Conservation (phyloP, 129 eudicot species). For the Lactuca sativa region DNA sequence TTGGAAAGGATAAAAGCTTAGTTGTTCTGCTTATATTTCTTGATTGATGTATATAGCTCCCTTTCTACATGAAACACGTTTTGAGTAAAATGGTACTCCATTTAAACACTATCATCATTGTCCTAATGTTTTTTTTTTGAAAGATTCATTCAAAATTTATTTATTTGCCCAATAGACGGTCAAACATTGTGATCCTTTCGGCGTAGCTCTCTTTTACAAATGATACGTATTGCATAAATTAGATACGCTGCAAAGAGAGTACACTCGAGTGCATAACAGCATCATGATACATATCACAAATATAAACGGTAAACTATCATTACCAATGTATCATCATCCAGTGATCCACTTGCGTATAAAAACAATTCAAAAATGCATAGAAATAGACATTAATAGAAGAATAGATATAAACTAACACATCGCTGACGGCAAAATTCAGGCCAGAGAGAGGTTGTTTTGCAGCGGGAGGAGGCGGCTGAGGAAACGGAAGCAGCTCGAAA, state of each 20-base stretch:
- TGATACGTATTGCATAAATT: not conserved
- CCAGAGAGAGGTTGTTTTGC: slow-evolving; percentile 60
- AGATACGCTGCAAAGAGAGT: not conserved
- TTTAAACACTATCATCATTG: not conserved
- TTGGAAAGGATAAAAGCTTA: slow-evolving; percentile 10
- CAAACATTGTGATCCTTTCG: not conserved
- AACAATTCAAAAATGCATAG: not conserved
- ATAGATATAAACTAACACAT: slow-evolving; percentile 52
- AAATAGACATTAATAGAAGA: not conserved
- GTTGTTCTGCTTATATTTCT: slow-evolving; percentile 17
- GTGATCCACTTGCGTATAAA: slow-evolving; percentile 5
- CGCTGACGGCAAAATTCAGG: slow-evolving; percentile 67
- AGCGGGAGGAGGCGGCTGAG: slow-evolving; percentile 97
- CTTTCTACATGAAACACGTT: slow-evolving; percentile 5
- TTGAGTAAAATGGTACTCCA: not conserved
- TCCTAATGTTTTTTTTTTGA: not conserved
- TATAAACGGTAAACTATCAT: slow-evolving; percentile 1
- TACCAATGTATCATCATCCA: slow-evolving; percentile 11
- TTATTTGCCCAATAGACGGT: not conserved
- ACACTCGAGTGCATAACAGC: slow-evolving; percentile 3
- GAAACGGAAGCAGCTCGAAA: slow-evolving; percentile 64
- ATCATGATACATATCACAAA: not conserved
- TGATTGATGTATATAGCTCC: not conserved
- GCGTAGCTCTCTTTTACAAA: not conserved
- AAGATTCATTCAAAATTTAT: not conserved